Conservation (phyloP, 2,329 filamentous ascomycete genomes). For the Parasarocladium wereldwijsianum region DNA sequence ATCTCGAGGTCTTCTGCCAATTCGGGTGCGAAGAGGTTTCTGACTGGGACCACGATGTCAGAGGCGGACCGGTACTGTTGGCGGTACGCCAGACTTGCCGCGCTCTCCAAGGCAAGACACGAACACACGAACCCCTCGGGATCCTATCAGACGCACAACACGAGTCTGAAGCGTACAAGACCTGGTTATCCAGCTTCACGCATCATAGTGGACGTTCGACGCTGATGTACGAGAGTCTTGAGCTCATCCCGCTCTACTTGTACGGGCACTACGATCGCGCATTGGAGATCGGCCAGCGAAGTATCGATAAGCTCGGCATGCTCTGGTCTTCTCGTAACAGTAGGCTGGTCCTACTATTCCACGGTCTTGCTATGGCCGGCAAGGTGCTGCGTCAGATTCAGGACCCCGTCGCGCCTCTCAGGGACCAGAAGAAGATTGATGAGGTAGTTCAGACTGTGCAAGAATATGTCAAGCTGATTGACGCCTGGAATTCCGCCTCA, state of each 20-base stretch:
- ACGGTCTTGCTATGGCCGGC: slow-evolving; percentile 42
- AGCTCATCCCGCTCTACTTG: slow-evolving; percentile 46
- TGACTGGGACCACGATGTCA: slow-evolving; percentile 55
- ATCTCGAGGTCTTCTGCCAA: slow-evolving; percentile 56
- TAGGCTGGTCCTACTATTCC: slow-evolving; percentile 41
- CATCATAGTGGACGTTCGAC: slow-evolving; percentile 49
- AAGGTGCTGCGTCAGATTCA: slow-evolving; percentile 32
- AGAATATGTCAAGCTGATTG: slow-evolving; percentile 43
- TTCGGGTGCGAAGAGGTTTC: slow-evolving; percentile 61
- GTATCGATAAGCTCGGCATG: slow-evolving; percentile 28
- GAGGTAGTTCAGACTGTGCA: slow-evolving; percentile 38
- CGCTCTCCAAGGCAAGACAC: slow-evolving; percentile 63
- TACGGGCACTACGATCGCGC: slow-evolving; percentile 48
- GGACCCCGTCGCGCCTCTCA: slow-evolving; percentile 28
- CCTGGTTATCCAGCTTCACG: slow-evolving; percentile 36
- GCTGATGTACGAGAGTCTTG: slow-evolving; percentile 53
- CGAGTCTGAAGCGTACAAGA: slow-evolving; percentile 40
- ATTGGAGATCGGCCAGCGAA: slow-evolving; percentile 38
- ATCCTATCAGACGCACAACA: slow-evolving; percentile 59
- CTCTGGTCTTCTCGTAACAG: slow-evolving; percentile 48
- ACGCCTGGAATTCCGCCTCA: slow-evolving; percentile 47
- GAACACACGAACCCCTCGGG: slow-evolving; percentile 28
- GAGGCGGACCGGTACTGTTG: slow-evolving; percentile 56
- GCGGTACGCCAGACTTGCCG: slow-evolving; percentile 50
- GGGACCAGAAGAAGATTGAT: slow-evolving; percentile 25